These are phyloP conservation scores for Kurtzmaniella quercitrusa DNA, from an alignment of 1,139 yeast genomes.

Conservation along the genomic window DNA sequence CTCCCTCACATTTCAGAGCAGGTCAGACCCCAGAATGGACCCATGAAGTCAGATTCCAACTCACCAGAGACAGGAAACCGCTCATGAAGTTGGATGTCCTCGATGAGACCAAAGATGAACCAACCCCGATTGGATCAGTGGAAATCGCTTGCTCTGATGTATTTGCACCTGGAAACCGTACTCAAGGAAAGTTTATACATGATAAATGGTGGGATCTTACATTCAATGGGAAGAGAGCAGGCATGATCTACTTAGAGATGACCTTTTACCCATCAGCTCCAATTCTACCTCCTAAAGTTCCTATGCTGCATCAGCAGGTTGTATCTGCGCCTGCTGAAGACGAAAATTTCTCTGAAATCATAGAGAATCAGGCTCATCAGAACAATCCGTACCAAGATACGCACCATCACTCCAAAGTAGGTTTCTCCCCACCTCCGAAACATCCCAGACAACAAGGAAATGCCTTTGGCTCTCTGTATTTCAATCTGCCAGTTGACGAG, in stretches of 20 bases:
- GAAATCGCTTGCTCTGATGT: slow-evolving; percentile 76
- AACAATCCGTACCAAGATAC: background rate
- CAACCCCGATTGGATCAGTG: slow-evolving; percentile 80
- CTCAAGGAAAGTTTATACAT: slow-evolving; percentile 63
- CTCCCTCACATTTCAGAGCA: slow-evolving; percentile 72
- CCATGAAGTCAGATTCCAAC: slow-evolving; percentile 65
- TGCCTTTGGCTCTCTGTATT: background rate
- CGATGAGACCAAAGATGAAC: slow-evolving; percentile 84
- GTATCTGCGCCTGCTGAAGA: slow-evolving; percentile 2
- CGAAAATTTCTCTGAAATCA: background rate
- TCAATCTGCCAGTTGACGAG: background rate
- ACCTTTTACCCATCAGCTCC: slow-evolving; percentile 77
- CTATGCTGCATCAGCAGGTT: slow-evolving; percentile 7
- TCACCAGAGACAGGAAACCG: slow-evolving; percentile 61
- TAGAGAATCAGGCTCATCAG: background rate
- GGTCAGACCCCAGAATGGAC: slow-evolving; percentile 93
- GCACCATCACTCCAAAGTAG: slow-evolving; percentile 6
- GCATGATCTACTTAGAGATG: slow-evolving; percentile 85
- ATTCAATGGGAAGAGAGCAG: slow-evolving; percentile 75
- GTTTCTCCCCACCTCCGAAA: background rate
- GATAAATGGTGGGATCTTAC: slow-evolving; percentile 81
- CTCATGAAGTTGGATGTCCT: slow-evolving; percentile 66
- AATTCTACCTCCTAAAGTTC: slow-evolving; percentile 39
- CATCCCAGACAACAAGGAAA: background rate
- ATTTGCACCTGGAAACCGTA: slow-evolving; percentile 49